These are phyloP conservation scores for Botrytis paeoniae DNA, from an alignment of 2,329 filamentous ascomycete species.

Conservation along the genomic window DNA sequence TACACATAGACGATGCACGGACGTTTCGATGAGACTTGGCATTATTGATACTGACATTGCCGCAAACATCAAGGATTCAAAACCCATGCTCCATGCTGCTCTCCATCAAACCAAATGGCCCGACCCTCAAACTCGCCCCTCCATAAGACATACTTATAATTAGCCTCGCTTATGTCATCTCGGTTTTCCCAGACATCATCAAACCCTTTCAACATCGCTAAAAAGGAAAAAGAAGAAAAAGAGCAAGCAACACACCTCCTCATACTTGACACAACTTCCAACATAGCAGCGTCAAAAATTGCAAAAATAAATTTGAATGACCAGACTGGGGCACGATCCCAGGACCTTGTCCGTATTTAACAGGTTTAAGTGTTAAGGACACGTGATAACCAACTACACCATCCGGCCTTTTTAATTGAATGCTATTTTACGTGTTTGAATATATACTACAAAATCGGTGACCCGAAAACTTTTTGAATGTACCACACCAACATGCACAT, in stretches of 20 bases:
- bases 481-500: not conserved
- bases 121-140: not conserved
- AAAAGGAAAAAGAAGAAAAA: not conserved
- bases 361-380: conserved; percentile 13
- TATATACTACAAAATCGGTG: fast-evolving
- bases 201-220: not conserved
- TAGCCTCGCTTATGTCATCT: not conserved
- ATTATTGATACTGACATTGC: not conserved
- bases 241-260: too few species aligned
- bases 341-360: conserved; percentile 14
- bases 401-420: not conserved
- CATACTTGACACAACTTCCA: too few species aligned
- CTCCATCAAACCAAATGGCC: not conserved
- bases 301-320: not conserved
- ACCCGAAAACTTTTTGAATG: too few species aligned
- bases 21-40: not conserved
- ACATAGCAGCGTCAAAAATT: not conserved
- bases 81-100: not conserved
- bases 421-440: fast-evolving
- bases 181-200: not conserved
- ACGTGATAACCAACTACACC: conserved; percentile 22
- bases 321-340: conserved; percentile 8
- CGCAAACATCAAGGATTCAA: not conserved
- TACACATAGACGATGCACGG: not conserved
- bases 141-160: not conserved